phyloP scores from a whole-genome alignment of 805 yeast genomes.

The Lachancea waltii region DNA sequence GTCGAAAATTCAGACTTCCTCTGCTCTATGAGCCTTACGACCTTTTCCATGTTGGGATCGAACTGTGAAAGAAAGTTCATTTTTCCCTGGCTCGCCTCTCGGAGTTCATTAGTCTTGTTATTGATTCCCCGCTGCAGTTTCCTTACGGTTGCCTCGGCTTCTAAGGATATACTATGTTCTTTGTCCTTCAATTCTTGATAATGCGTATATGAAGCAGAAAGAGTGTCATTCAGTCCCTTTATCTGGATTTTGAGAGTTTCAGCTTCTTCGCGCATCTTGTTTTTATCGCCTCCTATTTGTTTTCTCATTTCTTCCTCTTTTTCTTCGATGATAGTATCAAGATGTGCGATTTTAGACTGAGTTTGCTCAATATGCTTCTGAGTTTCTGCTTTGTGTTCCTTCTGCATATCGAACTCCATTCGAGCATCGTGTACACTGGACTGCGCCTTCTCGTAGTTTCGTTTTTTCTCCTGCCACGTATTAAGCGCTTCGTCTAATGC shows the following conservation, averaged over 20 bases:
- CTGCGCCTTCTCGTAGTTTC: slow-evolving; percentile 15
- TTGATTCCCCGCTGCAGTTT: slow-evolving; percentile 13
- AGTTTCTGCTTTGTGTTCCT: slow-evolving; percentile 19
- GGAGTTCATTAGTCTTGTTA: slow-evolving; percentile 19
- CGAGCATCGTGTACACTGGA: slow-evolving; percentile 13
- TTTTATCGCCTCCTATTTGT: slow-evolving; percentile 31
- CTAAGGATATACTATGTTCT: slow-evolving; percentile 10
- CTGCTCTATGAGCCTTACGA: slow-evolving; percentile 38
- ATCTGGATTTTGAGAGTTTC: slow-evolving; percentile 11
- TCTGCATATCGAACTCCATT: slow-evolving; percentile 19
- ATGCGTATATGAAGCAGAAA: slow-evolving; percentile 8
- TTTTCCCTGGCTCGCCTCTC: slow-evolving; percentile 18
- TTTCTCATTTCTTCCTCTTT: slow-evolving; percentile 23
- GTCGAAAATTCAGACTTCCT: slow-evolving; percentile 36
- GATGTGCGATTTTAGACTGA: slow-evolving; percentile 16
- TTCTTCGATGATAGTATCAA: slow-evolving; percentile 20
- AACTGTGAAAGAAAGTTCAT: slow-evolving; percentile 40
- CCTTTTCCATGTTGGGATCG: slow-evolving; percentile 39
- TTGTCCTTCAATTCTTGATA: slow-evolving; percentile 18
- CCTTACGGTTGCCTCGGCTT: slow-evolving; percentile 12
- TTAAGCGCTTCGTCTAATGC: slow-evolving; percentile 14
- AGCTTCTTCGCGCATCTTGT: slow-evolving; percentile 21
- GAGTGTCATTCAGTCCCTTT: slow-evolving; percentile 9
- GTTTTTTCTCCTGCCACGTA: slow-evolving; percentile 17
- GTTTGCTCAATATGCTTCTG: slow-evolving; percentile 17